Conservation (phyloP, 23 red algal genomes). For the Chondrus crispus region DNA sequence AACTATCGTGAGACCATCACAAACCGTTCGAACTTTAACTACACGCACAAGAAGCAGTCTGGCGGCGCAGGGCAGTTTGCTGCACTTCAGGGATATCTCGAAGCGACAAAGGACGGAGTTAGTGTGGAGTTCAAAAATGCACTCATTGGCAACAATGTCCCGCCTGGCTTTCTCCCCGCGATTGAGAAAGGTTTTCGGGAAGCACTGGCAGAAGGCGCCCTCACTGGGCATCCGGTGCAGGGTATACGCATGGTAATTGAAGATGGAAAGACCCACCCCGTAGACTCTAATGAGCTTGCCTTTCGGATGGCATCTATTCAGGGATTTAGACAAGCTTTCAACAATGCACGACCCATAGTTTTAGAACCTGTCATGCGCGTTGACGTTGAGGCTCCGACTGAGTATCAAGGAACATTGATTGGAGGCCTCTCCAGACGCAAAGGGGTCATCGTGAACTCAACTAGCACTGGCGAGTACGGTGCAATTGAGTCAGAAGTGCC, state of each 20-base stretch:
- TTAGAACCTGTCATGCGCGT: constrained; percentile 96
- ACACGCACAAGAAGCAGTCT: constrained; percentile 96
- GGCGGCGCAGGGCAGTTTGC: constrained; percentile 98
- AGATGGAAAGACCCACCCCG: constrained; percentile 91
- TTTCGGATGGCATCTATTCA: constrained; percentile 88
- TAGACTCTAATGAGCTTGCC: constrained; percentile 93
- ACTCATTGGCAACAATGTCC: constrained; percentile 91
- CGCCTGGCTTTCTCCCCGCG: constrained; percentile 81
- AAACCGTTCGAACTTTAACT: constrained; percentile 68
- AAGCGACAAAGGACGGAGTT: constrained; percentile 67
- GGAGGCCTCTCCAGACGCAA: constrained; percentile 71
- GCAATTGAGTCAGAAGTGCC: constrained; percentile 82
- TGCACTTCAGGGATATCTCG: constrained; percentile 82
- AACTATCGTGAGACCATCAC: constrained; percentile 95
- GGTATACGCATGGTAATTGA: constrained; percentile 86
- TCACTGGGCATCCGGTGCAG: constrained; percentile 84
- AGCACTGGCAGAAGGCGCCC: constrained; percentile 72
- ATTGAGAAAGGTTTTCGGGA: constrained; percentile 94
- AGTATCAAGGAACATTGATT: constrained; percentile 86
- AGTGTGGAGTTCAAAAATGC: constrained; percentile 89
- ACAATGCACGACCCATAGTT: constrained; percentile 49
- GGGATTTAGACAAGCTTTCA: constrained; percentile 90
- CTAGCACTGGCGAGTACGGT: constrained; percentile 55
- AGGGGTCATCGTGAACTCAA: constrained; percentile 66
- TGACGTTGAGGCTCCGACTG: constrained; percentile 76